Evolutionary conservation across 2,329 filamentous ascomycete genomes (phyloP).

Genomic region (Mycogone perniciosa): DNA sequence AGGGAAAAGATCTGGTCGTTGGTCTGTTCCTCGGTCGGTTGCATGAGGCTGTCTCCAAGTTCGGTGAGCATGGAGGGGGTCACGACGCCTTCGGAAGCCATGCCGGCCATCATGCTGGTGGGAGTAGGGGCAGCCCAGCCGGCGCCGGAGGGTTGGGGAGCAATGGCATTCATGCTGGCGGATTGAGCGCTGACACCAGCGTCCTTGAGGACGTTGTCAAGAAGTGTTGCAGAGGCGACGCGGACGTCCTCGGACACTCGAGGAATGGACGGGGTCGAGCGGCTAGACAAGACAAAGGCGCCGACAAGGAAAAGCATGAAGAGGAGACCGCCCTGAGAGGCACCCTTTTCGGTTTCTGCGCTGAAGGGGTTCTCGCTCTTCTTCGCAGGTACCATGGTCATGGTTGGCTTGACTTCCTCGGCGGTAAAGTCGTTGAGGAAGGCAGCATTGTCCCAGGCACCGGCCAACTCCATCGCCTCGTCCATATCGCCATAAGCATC

Average conservation of each 20-base stretch:
- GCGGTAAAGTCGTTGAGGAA: constrained; percentile 67
- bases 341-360: constrained; percentile 50
- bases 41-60: constrained; percentile 61
- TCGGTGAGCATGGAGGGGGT: constrained; percentile 58
- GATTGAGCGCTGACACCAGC: constrained; percentile 52
- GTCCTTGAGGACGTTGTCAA: constrained; percentile 78
- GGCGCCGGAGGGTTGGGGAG: constrained; percentile 47
- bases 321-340: constrained; percentile 74
- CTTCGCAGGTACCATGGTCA: constrained; percentile 48
- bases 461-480: constrained; percentile 66
- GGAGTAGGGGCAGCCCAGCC: constrained; percentile 38
- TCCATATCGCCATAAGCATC: constrained; percentile 77
- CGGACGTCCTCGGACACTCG: constrained; percentile 75
- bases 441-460: constrained; percentile 68
- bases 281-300: constrained; percentile 89
- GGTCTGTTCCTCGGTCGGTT: constrained; percentile 76
- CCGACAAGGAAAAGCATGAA: constrained; percentile 96
- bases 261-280: constrained; percentile 64
- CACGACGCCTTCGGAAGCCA: constrained; percentile 27
- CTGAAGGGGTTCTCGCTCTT: constrained; percentile 36
- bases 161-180: constrained; percentile 38
- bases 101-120: constrained; percentile 40
- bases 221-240: constrained; percentile 67
- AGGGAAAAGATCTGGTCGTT: constrained; percentile 84
- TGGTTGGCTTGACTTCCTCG: constrained; percentile 57